Conservation (phyloP, 73 alveolate genomes). For the Paraurostyla sp. region DNA sequence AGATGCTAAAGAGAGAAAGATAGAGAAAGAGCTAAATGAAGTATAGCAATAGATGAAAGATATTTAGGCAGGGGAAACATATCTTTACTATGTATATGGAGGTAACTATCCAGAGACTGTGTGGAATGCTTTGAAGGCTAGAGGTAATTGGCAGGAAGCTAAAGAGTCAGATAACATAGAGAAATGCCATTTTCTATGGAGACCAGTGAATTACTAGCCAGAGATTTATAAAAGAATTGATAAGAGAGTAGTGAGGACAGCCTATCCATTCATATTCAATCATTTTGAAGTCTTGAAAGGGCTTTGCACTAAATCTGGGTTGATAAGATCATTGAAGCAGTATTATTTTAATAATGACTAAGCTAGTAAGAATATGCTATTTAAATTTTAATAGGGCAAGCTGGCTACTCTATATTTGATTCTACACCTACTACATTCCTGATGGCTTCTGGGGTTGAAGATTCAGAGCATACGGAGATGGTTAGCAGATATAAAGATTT, state of each 20-base stretch:
- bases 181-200: constrained; percentile 71
- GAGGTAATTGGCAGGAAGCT: constrained; percentile 79
- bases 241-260: constrained; percentile 43
- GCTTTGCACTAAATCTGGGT: constrained; percentile 71
- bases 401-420: constrained; percentile 71
- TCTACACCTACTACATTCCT: constrained; percentile 82
- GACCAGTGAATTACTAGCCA: constrained; percentile 56
- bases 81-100: constrained; percentile 44
- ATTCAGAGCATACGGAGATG: constrained; percentile 61
- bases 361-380: constrained; percentile 52
- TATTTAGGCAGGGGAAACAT: not conserved
- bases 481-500: constrained; percentile 62
- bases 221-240: constrained; percentile 56
- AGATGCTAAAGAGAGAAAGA: no score
- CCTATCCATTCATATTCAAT: constrained; percentile 40
- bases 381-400: not conserved
- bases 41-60: no score
- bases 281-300: constrained; percentile 72
- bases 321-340: constrained; percentile 69
- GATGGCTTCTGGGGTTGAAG: constrained; percentile 62
- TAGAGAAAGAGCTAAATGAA: no score
- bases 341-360: constrained; percentile 66
- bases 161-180: constrained; percentile 61
- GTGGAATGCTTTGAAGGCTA: not conserved
- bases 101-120: constrained; percentile 60